A percentile compares a stretch with the other conserved stretches of the same genome.
Conservation (phyloP, 225 moss, liverwort and hornwort species). For the Pseudisothecium myosuroides region DNA sequence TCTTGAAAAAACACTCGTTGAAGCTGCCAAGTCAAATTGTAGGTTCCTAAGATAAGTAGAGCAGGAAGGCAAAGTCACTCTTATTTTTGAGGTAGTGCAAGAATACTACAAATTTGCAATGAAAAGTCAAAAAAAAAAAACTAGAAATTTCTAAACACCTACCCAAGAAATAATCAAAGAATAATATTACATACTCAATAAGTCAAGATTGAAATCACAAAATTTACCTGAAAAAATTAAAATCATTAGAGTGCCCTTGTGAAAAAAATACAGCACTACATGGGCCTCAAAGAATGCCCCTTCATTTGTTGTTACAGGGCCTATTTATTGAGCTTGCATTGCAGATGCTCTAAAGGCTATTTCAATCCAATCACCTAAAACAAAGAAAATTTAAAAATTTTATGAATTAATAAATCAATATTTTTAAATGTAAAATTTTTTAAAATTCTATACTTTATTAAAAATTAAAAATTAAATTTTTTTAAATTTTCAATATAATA, state of each 20-base stretch:
- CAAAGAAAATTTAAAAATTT: background rate
- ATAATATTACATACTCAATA: background rate
- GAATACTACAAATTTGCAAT: background rate
- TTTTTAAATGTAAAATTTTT: too few relatives aligned
- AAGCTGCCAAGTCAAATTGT: background rate
- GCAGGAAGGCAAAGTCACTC: background rate
- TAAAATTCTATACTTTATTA: too few relatives aligned
- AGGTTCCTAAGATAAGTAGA: background rate
- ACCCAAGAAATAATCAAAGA: background rate
- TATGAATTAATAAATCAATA: too few relatives aligned
- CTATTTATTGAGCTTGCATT: fast-evolving
- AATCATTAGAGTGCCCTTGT: too few relatives aligned
- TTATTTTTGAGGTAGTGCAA: background rate
- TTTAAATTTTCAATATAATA: too few relatives aligned
- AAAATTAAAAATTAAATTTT: too few relatives aligned
- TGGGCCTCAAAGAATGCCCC: fast-evolving
- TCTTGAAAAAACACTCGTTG: background rate
- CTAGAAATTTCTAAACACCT: background rate
- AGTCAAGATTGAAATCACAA: background rate
- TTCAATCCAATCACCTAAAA: background rate
- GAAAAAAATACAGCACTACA: fast-evolving
- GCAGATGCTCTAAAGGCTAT: background rate
- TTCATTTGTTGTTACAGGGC: background rate
- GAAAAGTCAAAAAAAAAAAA: background rate
- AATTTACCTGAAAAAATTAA: too few relatives aligned